phyloP scores from a whole-genome alignment of 257 asterid species.

The Nicotiana sylvestris region DNA sequence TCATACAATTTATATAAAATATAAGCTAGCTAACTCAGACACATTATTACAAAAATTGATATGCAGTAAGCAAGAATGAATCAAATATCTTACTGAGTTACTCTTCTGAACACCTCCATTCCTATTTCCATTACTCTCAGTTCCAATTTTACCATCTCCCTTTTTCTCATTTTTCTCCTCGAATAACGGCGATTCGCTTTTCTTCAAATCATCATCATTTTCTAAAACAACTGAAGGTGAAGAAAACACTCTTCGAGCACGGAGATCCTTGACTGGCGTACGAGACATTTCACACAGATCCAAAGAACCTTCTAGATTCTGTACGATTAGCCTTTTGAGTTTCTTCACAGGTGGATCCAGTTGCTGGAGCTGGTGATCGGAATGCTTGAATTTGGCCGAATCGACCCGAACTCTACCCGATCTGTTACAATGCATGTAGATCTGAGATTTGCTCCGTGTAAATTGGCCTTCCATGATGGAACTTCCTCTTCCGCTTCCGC shows the following conservation, averaged over 20 bases:
- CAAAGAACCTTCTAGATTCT: constrained; percentile 13
- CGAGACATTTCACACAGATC: constrained; percentile 23
- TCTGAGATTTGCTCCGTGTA: constrained; percentile 52
- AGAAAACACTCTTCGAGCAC: constrained; percentile 43
- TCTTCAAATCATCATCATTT: background rate
- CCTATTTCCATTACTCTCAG: background rate
- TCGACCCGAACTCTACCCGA: constrained; percentile 34
- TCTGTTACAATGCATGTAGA: constrained; percentile 27
- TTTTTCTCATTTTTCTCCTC: constrained; percentile 4
- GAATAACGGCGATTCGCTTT: background rate
- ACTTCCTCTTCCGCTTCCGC: background rate
- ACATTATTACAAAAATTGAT: background rate
- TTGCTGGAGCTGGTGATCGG: background rate
- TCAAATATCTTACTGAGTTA: background rate
- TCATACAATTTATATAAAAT: background rate
- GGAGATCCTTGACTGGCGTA: constrained; percentile 40
- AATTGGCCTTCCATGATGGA: constrained; percentile 16
- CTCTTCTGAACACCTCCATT: background rate
- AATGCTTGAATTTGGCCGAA: background rate
- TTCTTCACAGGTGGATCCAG: constrained; percentile 5
- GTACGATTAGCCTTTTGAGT: background rate
- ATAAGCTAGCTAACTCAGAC: background rate
- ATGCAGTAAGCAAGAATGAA: background rate
- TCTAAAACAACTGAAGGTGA: constrained; percentile 24
- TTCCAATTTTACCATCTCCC: background rate